Evolutionary conservation across 2,329 filamentous ascomycete genomes (phyloP), one percentile per base, ranked within the genome.

Genomic region (Fonsecaea multimorphosa): DNA sequence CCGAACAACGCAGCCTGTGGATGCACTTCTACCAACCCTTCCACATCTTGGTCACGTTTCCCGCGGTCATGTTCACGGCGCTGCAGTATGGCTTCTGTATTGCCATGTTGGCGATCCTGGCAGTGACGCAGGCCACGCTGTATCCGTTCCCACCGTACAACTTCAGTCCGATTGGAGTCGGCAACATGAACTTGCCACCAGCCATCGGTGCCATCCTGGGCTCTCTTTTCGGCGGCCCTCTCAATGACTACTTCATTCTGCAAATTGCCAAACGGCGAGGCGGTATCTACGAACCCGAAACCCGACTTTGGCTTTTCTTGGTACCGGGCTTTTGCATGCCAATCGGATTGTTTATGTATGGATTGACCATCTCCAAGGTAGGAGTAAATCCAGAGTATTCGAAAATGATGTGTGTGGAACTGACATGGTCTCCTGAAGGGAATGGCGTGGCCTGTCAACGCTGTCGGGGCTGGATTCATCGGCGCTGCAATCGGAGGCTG

Each of bases 271-370:
- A 77, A 27, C 74, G 76, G 16, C 82, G 83, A 67, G 75, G 75
- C 34, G 81, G 81, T 44, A 78, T 81, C 66, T 81, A 81, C 58
- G 82, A 84, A 71, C 79, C 82, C 1, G 82, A 84, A 71, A 83
- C 83, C 77, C 76, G 81, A 2, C 74, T 83, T 5, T 80, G 77
- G 76, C 64, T 79, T 32, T 73, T 76, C 61, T 69, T 79, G 55
- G 71, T 73, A 44, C 71, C 78, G 51, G 65, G 76, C 53, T 57
- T 73, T 60, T 61, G 77, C 70, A 53, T 78, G 67, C 73, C 76
- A 58, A 66, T 68, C 60, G 73, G 77, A 51, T 58, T 80, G 59
- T 74, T 82, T 65, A 71, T 79, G 74, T 82, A 79, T 66, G 80
- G 78, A 0, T 72, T 77, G 55, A 74, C 72, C 1, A 61, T 77